phyloP scores from a whole-genome alignment of 2,329 filamentous ascomycete species.

The Neonectria sp. region DNA sequence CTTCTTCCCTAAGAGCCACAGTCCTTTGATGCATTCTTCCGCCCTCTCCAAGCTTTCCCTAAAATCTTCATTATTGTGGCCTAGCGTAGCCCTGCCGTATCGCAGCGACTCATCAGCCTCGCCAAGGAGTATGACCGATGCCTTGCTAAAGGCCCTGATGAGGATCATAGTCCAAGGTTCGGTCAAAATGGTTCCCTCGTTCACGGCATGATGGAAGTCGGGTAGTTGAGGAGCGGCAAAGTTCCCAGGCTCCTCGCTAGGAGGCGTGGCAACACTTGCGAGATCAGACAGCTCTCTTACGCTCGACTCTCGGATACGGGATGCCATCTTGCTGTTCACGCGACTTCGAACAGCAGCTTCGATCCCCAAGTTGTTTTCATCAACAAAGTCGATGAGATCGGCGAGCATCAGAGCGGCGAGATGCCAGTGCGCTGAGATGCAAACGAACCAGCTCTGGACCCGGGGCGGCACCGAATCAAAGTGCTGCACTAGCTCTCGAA shows the following conservation, averaged over 20 bases:
- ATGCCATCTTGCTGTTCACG: slow-evolving; percentile 50
- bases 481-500: slow-evolving; percentile 63
- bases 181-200: slow-evolving; percentile 68
- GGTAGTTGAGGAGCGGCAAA: slow-evolving; percentile 44
- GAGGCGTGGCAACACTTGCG: slow-evolving; percentile 60
- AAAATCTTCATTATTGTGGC: slow-evolving; percentile 39
- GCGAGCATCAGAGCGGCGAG: slow-evolving; percentile 68
- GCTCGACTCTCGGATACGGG: slow-evolving; percentile 59
- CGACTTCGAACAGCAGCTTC: slow-evolving; percentile 42
- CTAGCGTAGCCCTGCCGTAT: slow-evolving; percentile 36
- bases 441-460: slow-evolving; percentile 72
- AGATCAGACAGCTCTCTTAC: slow-evolving; percentile 63
- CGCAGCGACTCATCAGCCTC: slow-evolving; percentile 44
- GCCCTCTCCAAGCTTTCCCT: slow-evolving; percentile 55
- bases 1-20: slow-evolving; percentile 69
- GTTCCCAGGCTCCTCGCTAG: slow-evolving; percentile 30
- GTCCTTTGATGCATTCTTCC: slow-evolving; percentile 64
- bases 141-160: slow-evolving; percentile 67
- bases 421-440: slow-evolving; percentile 71
- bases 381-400: slow-evolving; percentile 66
- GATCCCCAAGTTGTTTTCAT: slow-evolving; percentile 53
- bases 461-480: slow-evolving; percentile 65
- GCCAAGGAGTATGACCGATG: slow-evolving; percentile 56
- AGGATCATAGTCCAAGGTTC: slow-evolving; percentile 73
- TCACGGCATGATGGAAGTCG: slow-evolving; percentile 68